Evolutionary conservation across 169 alveolate genomes (phyloP).

Genomic region (Miamiensis avidus): DNA sequence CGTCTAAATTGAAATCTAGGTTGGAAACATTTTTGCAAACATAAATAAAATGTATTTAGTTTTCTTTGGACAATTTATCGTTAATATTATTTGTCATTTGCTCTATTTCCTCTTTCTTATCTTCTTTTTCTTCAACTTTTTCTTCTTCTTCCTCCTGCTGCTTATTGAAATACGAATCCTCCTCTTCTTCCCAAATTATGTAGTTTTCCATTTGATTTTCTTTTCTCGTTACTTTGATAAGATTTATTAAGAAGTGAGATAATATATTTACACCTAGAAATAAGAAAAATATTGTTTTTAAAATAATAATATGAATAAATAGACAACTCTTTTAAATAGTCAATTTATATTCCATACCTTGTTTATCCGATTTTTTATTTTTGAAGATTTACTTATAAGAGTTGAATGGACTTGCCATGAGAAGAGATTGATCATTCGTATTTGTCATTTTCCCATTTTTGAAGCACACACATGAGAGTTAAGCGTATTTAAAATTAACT

Average conservation of each 20-base stretch:
- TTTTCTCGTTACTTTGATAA: background rate
- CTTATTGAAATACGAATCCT: background rate
- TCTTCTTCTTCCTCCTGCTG: background rate
- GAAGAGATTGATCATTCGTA: background rate
- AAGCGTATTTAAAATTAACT: background rate
- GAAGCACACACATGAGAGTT: background rate
- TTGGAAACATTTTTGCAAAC: background rate
- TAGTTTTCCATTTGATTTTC: background rate
- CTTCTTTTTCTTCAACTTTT: background rate
- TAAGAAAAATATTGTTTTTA: too few relatives aligned
- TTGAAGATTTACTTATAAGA: background rate
- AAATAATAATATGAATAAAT: too few relatives aligned
- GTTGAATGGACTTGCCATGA: background rate
- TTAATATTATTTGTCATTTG: too few relatives aligned
- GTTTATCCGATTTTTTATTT: background rate
- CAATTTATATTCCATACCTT: background rate
- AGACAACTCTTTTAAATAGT: background rate
- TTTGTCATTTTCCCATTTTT: background rate
- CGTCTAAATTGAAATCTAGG: background rate
- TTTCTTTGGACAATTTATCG: too few relatives aligned
- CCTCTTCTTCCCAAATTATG: background rate
- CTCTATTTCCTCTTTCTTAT: too few relatives aligned
- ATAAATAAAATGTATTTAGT: too few relatives aligned
- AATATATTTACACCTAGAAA: background rate
- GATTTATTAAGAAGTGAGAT: too few relatives aligned